Conservation (phyloP, 2,329 filamentous ascomycete species). For the Bisporella sp. region DNA sequence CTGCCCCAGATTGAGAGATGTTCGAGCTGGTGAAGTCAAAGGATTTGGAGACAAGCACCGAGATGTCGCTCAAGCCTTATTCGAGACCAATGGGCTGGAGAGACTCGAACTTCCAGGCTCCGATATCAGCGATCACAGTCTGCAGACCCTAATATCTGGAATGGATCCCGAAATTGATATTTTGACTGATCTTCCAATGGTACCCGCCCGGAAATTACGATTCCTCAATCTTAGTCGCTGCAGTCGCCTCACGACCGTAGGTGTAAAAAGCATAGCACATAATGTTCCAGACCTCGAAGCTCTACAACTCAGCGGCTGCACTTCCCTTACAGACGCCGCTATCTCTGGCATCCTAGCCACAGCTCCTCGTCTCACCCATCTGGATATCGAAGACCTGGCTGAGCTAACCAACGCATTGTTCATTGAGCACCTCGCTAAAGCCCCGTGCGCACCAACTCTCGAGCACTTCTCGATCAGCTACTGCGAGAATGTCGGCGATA, state of each 20-base stretch:
- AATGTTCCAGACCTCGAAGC: constrained; percentile 76
- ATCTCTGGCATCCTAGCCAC: constrained; percentile 68
- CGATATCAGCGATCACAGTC: constrained; percentile 67
- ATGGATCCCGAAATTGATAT: constrained; percentile 71
- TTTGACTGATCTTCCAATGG: constrained; percentile 67
- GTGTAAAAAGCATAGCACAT: constrained; percentile 64
- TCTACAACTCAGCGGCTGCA: constrained; percentile 74
- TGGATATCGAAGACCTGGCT: constrained; percentile 83
- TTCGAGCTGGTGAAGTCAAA: constrained; percentile 73
- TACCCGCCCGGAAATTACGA: constrained; percentile 69
- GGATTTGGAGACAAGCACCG: constrained; percentile 63
- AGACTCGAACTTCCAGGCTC: constrained; percentile 72
- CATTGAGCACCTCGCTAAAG: constrained; percentile 63
- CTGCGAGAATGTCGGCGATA: constrained; percentile 79
- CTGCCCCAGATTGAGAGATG: constrained; percentile 68
- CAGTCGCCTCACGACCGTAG: constrained; percentile 61
- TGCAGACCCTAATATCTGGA: constrained; percentile 71
- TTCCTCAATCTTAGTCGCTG: constrained; percentile 84
- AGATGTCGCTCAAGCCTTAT: constrained; percentile 68
- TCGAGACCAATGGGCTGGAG: constrained; percentile 74
- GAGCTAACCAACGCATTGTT: constrained; percentile 70
- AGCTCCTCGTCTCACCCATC: constrained; percentile 69
- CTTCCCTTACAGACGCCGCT: constrained; percentile 64
- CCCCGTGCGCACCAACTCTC: constrained; percentile 64
- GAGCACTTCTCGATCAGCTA: constrained; percentile 83